phyloP scores from a whole-genome alignment of 2,329 filamentous ascomycete genomes.

The Aspergillus udagawae region DNA sequence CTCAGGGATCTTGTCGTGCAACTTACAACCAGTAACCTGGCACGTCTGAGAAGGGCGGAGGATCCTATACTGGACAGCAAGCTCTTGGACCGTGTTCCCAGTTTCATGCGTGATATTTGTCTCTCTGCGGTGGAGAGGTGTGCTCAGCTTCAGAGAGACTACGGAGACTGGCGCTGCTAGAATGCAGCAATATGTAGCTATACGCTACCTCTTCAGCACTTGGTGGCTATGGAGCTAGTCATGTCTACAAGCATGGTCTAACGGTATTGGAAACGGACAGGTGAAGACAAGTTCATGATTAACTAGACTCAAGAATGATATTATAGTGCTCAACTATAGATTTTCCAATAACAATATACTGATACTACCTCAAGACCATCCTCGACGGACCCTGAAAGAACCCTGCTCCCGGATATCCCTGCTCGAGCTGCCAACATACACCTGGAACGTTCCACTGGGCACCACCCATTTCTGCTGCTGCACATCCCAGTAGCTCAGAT shows the following conservation, averaged over 20 bases:
- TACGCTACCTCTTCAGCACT: too few species aligned
- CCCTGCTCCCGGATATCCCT: neutral
- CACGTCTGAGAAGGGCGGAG: too few species aligned
- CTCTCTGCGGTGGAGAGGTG: too few species aligned
- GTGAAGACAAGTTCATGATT: neutral
- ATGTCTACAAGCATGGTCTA: neutral
- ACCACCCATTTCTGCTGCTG: constrained; percentile 55
- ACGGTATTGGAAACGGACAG: neutral
- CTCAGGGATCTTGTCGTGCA: too few species aligned
- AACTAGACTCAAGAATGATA: neutral
- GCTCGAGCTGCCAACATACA: neutral
- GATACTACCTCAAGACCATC: neutral
- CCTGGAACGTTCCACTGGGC: constrained; percentile 11
- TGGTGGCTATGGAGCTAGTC: neutral
- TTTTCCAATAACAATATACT: neutral
- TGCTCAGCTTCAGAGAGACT: too few species aligned
- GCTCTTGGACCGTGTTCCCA: too few species aligned
- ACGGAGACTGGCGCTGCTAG: neutral
- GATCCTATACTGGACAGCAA: too few species aligned
- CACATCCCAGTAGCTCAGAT: constrained; percentile 63
- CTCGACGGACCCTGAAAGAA: neutral
- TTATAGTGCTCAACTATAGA: neutral
- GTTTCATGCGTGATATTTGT: too few species aligned
- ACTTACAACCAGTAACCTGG: too few species aligned
- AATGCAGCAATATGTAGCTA: neutral